Evolutionary conservation across 805 yeast species (phyloP), one percentile per base, ranked within the genome.

Genomic region (Metschnikowia baotianmanensis): DNA sequence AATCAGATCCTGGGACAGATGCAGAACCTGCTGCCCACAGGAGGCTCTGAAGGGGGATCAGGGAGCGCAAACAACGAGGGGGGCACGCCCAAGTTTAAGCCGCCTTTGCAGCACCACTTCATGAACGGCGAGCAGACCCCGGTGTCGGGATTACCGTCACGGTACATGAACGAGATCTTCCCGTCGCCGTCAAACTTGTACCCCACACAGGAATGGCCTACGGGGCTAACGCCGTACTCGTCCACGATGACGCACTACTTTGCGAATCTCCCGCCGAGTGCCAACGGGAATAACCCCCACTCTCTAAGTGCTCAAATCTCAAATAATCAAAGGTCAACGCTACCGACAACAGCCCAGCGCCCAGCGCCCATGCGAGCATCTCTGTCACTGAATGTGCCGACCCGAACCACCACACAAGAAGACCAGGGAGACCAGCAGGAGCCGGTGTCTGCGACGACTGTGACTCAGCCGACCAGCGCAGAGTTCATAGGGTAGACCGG

Each of bases 111-210:
- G 40, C 48, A 43, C 32, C 35, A 50, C 28, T 45, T 50, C 36
- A 22, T 32, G 34, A 57, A 54, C 19, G 68, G 82, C 10, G 88
- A 82, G 28, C 88, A 83, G 45, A 80, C 89, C 0, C 87, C 90
- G 3, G 60, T 83, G 3, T 83, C 83, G 6, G 82, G 80, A 0
- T 63, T 86, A 18, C 90, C 95, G 2, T 77, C 86, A 2, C 71
- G 84, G 37, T 86, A 80, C 52, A 78, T 84, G 30, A 74, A 74
- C 43, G 95, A 86, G 52, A 67, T 83, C 56, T 79, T 86, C 53
- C 90, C 89, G 22, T 83, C 91, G 5, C 96, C 96, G 0, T 76
- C 81, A n/a, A 83, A 77, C 47, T 80, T 81, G 50, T 86, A 83
- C 52, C 76, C 80, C 6, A 71, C 78, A 2, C 74, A 67, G 34